Evolutionary conservation across 75 land plant genomes (phyloP), one percentile per base, ranked within the genome.

Genomic region (Pinus albicaulis): DNA sequence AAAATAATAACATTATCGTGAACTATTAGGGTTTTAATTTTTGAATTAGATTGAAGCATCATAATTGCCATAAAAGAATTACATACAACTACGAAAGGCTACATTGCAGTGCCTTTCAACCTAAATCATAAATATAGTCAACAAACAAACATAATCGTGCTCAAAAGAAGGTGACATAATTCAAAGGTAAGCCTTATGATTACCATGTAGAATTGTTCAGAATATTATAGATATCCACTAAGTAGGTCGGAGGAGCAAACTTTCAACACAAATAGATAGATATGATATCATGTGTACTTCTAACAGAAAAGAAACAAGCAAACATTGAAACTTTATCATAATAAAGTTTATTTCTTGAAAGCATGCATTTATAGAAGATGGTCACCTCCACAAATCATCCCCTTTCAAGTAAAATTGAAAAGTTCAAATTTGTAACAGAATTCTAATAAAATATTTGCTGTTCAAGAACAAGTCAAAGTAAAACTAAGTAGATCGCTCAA

Each of bases 401-500:
- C 10, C 16, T 24, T 22, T 59, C 2, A 59, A n/a, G n/a, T n/a
- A 59, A 59, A 59, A 59, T 59, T 6, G n/a, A 59, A 4, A 59
- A 59, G 23, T 19, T 59, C 23, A 34, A 34, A 64, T 17, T 7
- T 28, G 19, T 64, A 28, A 64, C 38, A 34, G 41, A 64, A 34
- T 5, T 24, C 25, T 65, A 36, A 65, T 17, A 36, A 34, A 7
- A 31, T n/a, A 28, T 2, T 34, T 34, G 36, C 53, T 48, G 53
- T 10, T 48, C 28, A 28, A 36, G 34, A 65, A 34, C 15, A 20
- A 65, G 34, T 31, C 17, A 17, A 14, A 34, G 31, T 5, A 26
- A 11, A 75, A 38, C 74, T 76, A 76, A n/a, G 48, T 19, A 22
- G 76, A 72, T 76, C 73, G 91, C 81, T 96, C 91, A 81, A 96